Evolutionary conservation across 2,329 filamentous ascomycete genomes (phyloP), one percentile per base, ranked within the genome.

Genomic region (Aspergillus fructus): DNA sequence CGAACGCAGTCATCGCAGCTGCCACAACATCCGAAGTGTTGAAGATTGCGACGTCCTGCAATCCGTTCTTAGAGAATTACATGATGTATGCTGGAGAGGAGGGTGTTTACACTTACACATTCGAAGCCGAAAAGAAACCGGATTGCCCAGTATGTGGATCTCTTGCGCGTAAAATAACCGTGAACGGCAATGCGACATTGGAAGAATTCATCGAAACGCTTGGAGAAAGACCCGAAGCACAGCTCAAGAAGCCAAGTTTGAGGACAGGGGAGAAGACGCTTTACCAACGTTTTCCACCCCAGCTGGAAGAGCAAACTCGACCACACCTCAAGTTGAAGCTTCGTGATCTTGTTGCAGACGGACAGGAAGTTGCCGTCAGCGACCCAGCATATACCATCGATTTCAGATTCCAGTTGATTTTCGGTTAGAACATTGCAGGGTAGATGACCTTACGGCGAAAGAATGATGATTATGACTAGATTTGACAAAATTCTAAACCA

Each of bases 81-180:
- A 97, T 97, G 93, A 96, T 97, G 90, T 99, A 99, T 75, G 96
- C 91, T 12, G 94, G 96, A 47, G 93, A 97, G 69, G 93, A 96
- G 69, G 85, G 89, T 64, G 89, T 99, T 64, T 99, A 99, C 79
- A 99, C 94, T 0, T 97, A 96, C 75, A 99, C 94, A 0, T 99
- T 97, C 73, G 88, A 92, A 68, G 92, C 96, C 68, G 89, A 97
- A 76, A 91, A 90, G 79, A 97, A 97, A 74, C 84, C 89, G 15
- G 94, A 97, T 74, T 99, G 94, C 64, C 92, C 94, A 2, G 94
- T 97, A 6, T 99, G 94, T 70, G 93, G 93, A 17, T 89, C 91
- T 53, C 77, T 91, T 57, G 87, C 94, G 4, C 89, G 91, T 52
- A 88, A 89, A 24, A 80, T 97, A 13, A 77, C 83, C 2, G 84